Conservation (phyloP, 495 filamentous ascomycete species). For the Xanthoparmelia taractica region DNA sequence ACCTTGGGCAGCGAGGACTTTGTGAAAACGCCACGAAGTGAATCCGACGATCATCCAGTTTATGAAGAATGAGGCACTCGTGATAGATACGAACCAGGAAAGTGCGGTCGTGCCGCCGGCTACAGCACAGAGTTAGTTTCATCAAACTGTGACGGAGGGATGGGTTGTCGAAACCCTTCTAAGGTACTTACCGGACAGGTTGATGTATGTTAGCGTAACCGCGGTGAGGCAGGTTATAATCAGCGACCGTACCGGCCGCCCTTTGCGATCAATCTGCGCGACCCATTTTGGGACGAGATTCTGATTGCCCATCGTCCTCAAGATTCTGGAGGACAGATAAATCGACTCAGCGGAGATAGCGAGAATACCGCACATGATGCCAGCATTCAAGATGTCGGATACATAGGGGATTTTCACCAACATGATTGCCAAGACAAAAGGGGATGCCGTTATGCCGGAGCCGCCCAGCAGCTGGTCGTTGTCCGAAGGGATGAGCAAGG, state of each 20-base stretch:
- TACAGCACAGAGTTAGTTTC: slow-evolving; percentile 6
- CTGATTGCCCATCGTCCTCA: slow-evolving; percentile 31
- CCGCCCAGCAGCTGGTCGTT: slow-evolving; percentile 27
- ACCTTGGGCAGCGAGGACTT: slow-evolving; percentile 30
- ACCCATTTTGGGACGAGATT: slow-evolving; percentile 24
- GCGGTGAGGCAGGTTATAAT: slow-evolving; percentile 23
- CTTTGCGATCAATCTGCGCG: slow-evolving; percentile 26
- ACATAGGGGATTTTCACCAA: slow-evolving; percentile 28
- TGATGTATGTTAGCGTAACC: slow-evolving; percentile 30
- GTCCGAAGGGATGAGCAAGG: slow-evolving; percentile 28
- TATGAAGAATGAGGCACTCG: slow-evolving; percentile 30
- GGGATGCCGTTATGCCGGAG: slow-evolving; percentile 28
- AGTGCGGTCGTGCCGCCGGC: slow-evolving; percentile 22
- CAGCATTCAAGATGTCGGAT: slow-evolving; percentile 29
- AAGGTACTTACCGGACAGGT: slow-evolving; percentile 21
- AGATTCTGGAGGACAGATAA: slow-evolving; percentile 30
- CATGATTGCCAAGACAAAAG: slow-evolving; percentile 30
- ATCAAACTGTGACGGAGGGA: background rate
- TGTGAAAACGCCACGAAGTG: slow-evolving; percentile 30
- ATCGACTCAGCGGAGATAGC: slow-evolving; percentile 30
- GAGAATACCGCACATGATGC: slow-evolving; percentile 29
- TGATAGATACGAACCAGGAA: slow-evolving; percentile 30
- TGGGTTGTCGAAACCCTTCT: background rate
- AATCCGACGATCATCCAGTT: slow-evolving; percentile 31
- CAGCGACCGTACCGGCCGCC: slow-evolving; percentile 27